phyloP scores from a whole-genome alignment of 441 rosid genomes.

The Melastoma candidum region DNA sequence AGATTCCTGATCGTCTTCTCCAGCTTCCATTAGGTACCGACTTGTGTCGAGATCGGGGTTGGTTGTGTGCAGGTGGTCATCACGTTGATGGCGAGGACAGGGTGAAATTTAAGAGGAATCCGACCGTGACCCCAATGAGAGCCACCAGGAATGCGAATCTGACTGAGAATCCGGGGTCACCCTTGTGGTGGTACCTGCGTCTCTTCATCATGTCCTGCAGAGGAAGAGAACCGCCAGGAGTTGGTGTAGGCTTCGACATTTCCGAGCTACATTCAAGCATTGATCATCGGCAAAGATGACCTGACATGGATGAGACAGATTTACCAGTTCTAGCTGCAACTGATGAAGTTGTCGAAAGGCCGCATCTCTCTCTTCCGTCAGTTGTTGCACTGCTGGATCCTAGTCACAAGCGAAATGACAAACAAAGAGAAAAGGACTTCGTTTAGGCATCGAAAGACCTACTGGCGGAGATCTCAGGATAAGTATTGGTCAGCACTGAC shows the following conservation, averaged over 20 bases:
- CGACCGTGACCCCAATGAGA: conserved; percentile 65
- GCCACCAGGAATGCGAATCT: conserved; percentile 74
- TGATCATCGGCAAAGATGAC: too few species aligned
- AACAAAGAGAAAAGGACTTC: too few species aligned
- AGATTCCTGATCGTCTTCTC: too few species aligned
- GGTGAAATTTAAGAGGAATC: conserved; percentile 62
- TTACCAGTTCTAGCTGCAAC: too few species aligned
- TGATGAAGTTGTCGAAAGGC: conserved; percentile 17
- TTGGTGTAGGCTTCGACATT: too few species aligned
- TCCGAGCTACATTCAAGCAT: too few species aligned
- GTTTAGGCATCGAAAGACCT: background rate
- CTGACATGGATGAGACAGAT: too few species aligned
- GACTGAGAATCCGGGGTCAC: conserved; percentile 56
- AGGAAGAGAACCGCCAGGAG: background rate
- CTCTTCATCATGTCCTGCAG: conserved; percentile 66
- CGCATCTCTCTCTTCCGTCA: conserved; percentile 79
- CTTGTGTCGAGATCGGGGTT: too few species aligned
- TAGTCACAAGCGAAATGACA: background rate
- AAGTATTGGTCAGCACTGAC: conserved; percentile 37
- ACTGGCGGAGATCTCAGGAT: background rate
- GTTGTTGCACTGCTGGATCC: conserved; percentile 50
- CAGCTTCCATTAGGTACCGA: too few species aligned
- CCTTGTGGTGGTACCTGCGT: conserved; percentile 39
- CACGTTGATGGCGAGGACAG: conserved; percentile 43
- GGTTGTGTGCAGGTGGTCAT: conserved; percentile 2